phyloP scores from a whole-genome alignment of 2,329 filamentous ascomycete species.

The Ceratocystiopsis sp. region DNA sequence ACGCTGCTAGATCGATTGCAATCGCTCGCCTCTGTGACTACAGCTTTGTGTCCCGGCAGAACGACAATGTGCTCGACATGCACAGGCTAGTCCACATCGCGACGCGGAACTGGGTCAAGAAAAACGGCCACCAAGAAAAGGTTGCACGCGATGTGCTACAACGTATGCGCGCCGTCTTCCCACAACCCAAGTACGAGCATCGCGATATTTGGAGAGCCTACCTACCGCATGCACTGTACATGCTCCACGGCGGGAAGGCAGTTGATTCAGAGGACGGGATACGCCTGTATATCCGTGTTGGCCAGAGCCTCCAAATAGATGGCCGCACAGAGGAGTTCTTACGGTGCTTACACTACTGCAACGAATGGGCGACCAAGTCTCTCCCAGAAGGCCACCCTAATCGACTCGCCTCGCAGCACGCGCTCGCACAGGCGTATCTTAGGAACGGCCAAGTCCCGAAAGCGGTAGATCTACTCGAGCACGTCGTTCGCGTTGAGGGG shows the following conservation, averaged over 20 bases:
- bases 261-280: constrained; percentile 8
- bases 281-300: constrained; percentile 10
- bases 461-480: not conserved
- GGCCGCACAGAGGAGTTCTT: constrained; percentile 8
- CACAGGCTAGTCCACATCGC: constrained; percentile 21
- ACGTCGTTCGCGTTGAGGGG: not conserved
- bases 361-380: not conserved
- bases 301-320: constrained; percentile 10
- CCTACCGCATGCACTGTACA: constrained; percentile 13
- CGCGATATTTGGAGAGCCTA: constrained; percentile 12
- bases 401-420: constrained; percentile 1
- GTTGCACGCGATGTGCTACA: constrained; percentile 3
- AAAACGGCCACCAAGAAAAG: constrained; percentile 3
- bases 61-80: constrained; percentile 17
- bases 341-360: constrained; percentile 2
- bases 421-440: not conserved
- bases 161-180: constrained; percentile 7
- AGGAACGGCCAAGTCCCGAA: not conserved
- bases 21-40: constrained; percentile 19
- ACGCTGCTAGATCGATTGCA: constrained; percentile 11
- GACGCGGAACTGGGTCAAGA: constrained; percentile 14
- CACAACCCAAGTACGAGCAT: constrained; percentile 4
- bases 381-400: constrained; percentile 2
- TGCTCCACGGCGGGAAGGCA: constrained; percentile 10
- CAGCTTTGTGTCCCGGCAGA: constrained; percentile 13